Evolutionary conservation across 1,284 basidiomycete genomes (phyloP).

Genomic region (Boletus sp.): DNA sequence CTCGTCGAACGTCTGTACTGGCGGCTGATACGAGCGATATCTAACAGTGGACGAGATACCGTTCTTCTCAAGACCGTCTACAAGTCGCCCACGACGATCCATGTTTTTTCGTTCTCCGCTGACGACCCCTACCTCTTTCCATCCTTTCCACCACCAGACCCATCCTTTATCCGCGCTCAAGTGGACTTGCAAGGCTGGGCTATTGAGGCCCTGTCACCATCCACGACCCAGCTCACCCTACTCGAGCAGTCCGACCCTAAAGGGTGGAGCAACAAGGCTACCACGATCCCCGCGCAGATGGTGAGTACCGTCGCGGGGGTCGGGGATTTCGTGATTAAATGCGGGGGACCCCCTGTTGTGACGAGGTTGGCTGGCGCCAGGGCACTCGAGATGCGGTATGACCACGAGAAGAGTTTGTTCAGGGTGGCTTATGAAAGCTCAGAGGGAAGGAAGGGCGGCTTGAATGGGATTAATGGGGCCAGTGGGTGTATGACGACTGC

Average conservation of each 20-base stretch:
- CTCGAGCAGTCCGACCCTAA: constrained; percentile 97
- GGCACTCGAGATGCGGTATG: constrained; percentile 73
- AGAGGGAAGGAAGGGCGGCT: constrained; percentile 44
- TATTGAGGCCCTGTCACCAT: constrained; percentile 92
- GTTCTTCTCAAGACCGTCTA: constrained; percentile 94
- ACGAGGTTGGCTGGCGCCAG: constrained; percentile 83
- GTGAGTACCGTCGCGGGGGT: constrained; percentile 81
- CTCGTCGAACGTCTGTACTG: not conserved
- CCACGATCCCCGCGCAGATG: constrained; percentile 88
- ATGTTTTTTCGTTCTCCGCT: constrained; percentile 93
- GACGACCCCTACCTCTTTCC: constrained; percentile 88
- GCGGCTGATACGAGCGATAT: constrained; percentile 4
- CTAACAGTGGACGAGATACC: constrained; percentile 79
- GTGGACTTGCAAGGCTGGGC: constrained; percentile 97
- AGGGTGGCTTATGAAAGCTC: constrained; percentile 82
- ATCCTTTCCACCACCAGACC: constrained; percentile 65
- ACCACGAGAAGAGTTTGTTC: constrained; percentile 82
- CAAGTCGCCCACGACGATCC: constrained; percentile 93
- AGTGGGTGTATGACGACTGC: constrained; percentile 13
- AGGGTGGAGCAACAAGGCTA: constrained; percentile 92
- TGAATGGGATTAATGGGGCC: constrained; percentile 22
- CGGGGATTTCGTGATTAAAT: constrained; percentile 93
- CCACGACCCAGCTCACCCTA: constrained; percentile 89
- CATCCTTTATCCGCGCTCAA: constrained; percentile 86
- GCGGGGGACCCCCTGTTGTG: constrained; percentile 87